Conservation (phyloP, 129 eudicot genomes). For the Pittosporum tobira region DNA sequence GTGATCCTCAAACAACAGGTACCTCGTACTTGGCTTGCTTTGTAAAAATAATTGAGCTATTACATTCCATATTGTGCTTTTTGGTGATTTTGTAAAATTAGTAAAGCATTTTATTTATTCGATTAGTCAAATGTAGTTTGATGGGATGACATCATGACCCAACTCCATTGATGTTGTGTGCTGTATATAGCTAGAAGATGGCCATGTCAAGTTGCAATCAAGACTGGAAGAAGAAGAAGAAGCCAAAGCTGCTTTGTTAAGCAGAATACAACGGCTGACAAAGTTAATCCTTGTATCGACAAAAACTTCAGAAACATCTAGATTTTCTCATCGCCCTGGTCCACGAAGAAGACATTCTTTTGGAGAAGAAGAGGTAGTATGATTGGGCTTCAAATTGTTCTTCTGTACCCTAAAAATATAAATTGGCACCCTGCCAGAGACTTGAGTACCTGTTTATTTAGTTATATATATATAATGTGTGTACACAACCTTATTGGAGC, state of each 20-base stretch:
- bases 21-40: neutral
- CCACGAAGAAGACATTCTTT: conserved; percentile 86
- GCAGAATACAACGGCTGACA: conserved; percentile 91
- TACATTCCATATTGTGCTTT: neutral
- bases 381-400: conserved; percentile 1
- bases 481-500: conserved; percentile 1
- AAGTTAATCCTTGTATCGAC: conserved; percentile 91
- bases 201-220: conserved; percentile 89
- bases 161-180: conserved; percentile 22
- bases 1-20: conserved; percentile 88
- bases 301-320: conserved; percentile 71
- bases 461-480: neutral
- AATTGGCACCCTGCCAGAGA: conserved; percentile 4
- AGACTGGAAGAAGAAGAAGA: conserved; percentile 98
- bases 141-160: neutral
- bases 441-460: too few relatives aligned
- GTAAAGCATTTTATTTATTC: too few relatives aligned
- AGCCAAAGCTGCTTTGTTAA: conserved; percentile 90
- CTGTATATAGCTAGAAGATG: conserved; percentile 80
- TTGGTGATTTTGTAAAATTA: too few relatives aligned
- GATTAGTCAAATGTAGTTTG: neutral
- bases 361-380: conserved; percentile 91
- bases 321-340: conserved; percentile 56
- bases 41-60: neutral
- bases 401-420: neutral